These are phyloP conservation scores for Psidium guajava DNA, from an alignment of 345 rosid genomes.

Conservation along the genomic window DNA sequence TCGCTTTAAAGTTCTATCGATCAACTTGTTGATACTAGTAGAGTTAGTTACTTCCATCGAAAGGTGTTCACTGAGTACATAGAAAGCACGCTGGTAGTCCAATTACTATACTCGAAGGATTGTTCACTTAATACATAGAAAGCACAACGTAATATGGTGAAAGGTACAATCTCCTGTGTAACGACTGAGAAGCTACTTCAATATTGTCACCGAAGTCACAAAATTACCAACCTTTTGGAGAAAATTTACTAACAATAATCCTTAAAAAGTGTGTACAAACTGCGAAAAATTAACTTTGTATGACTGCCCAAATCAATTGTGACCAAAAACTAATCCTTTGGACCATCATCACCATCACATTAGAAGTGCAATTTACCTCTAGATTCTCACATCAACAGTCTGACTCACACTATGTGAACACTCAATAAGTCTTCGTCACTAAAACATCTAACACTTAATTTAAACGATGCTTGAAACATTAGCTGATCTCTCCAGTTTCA, in stretches of 20 bases:
- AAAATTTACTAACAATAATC: too few species aligned
- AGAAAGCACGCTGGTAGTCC: not conserved
- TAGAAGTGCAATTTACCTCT: not conserved
- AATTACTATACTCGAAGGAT: not conserved
- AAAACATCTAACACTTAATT: not conserved
- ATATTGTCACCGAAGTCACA: not conserved
- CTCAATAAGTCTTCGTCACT: not conserved
- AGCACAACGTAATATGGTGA: not conserved
- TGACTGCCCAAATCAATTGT: too few species aligned
- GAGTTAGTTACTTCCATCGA: too few species aligned
- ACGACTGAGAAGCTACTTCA: not conserved
- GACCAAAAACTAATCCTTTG: not conserved
- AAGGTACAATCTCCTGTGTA: not conserved
- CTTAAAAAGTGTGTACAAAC: too few species aligned
- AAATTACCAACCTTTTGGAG: not conserved
- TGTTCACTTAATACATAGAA: not conserved
- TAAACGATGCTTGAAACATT: not conserved
- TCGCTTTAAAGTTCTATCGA: too few species aligned
- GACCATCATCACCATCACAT: not conserved
- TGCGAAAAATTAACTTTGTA: too few species aligned
- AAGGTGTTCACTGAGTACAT: too few species aligned
- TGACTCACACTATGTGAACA: not conserved
- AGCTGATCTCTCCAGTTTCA: not conserved
- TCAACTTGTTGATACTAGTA: too few species aligned
- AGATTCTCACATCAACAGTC: not conserved